These are phyloP conservation scores for Oryza punctata DNA, from an alignment of 176 grass and related monocot species.

Conservation along the genomic window DNA sequence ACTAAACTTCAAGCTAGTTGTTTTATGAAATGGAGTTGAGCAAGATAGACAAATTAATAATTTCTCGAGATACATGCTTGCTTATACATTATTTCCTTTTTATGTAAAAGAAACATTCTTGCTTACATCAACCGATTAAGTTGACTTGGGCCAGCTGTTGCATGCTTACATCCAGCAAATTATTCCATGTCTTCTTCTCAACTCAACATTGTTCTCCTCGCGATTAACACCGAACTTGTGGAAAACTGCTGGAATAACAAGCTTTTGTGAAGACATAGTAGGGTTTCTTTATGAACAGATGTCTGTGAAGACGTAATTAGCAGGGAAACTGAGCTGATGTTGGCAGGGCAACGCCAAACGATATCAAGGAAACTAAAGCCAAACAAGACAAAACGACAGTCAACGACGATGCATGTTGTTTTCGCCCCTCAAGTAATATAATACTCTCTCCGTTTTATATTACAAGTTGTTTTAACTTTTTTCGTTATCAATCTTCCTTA, in stretches of 20 bases:
- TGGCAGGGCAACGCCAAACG: too few species aligned
- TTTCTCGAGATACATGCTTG: neutral
- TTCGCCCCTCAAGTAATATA: neutral
- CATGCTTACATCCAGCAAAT: neutral
- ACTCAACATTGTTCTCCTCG: neutral
- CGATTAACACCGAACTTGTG: neutral
- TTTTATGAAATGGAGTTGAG: neutral
- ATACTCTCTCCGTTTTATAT: neutral
- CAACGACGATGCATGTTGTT: neutral
- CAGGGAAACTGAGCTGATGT: neutral
- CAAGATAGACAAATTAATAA: neutral
- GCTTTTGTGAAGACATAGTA: neutral
- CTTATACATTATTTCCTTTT: neutral
- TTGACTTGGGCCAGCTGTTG: neutral
- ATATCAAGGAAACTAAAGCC: too few species aligned
- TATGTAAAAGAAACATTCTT: neutral
- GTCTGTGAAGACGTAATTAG: neutral
- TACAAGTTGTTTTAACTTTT: too few species aligned
- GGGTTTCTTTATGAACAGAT: neutral
- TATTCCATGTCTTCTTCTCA: neutral
- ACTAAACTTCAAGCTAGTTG: neutral
- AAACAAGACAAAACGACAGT: neutral
- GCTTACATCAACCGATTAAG: neutral
- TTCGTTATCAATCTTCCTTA: too few species aligned
- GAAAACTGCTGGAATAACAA: neutral